phyloP scores from a whole-genome alignment of 495 filamentous ascomycete species.

The Hyaloscypha variabilis region DNA sequence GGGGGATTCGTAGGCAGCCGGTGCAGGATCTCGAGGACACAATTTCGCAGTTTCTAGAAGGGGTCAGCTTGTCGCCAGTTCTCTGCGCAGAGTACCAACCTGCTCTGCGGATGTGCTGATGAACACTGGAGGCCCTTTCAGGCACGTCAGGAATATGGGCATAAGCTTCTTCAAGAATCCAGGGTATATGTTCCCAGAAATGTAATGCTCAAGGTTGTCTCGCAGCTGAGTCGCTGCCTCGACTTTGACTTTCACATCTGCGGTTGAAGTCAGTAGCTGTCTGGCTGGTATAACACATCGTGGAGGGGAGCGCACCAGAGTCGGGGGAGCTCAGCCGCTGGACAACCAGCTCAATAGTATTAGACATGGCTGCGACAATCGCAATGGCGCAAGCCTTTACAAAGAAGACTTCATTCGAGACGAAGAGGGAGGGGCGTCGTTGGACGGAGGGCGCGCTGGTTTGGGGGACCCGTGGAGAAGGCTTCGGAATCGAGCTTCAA shows the following conservation, averaged over 20 bases:
- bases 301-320: slow-evolving; percentile 43
- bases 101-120: slow-evolving; percentile 85
- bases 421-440: background rate
- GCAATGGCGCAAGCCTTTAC: slow-evolving; percentile 29
- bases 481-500: background rate
- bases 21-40: slow-evolving; percentile 91
- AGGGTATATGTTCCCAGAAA: slow-evolving; percentile 60
- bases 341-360: slow-evolving; percentile 54
- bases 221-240: slow-evolving; percentile 79
- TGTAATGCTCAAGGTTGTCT: slow-evolving; percentile 78
- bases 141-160: slow-evolving; percentile 84
- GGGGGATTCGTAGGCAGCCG: slow-evolving; percentile 79
- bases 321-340: slow-evolving; percentile 54
- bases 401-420: slow-evolving; percentile 26
- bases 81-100: slow-evolving; percentile 41
- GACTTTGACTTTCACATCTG: slow-evolving; percentile 76
- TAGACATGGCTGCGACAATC: slow-evolving; percentile 51
- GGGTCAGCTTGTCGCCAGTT: slow-evolving; percentile 19
- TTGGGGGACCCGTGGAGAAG: background rate
- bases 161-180: slow-evolving; percentile 83
- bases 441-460: background rate
- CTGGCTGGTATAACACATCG: background rate
- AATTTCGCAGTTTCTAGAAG: slow-evolving; percentile 81
- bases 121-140: slow-evolving; percentile 88
- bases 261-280: slow-evolving; percentile 8